Evolutionary conservation across 1,284 basidiomycete species (phyloP).

Genomic region (Cystobasidium slooffiae): DNA sequence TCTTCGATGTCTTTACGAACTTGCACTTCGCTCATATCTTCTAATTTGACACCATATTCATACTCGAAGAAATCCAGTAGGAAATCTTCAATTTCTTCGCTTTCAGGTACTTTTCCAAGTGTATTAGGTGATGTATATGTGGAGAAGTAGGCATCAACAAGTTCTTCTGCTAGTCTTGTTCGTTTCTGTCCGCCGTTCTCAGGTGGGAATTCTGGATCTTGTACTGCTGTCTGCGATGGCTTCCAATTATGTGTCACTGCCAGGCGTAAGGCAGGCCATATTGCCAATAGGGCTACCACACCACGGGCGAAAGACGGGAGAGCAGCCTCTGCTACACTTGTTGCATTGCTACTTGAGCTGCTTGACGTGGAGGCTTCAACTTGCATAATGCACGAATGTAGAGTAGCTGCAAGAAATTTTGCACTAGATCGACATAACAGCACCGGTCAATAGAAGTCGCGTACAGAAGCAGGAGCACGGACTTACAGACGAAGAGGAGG

Average conservation of each 20-base stretch:
- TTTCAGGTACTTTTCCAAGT: slow-evolving; percentile 61
- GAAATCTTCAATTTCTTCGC: slow-evolving; percentile 73
- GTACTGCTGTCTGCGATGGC: slow-evolving; percentile 1
- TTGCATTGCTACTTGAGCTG: slow-evolving; percentile 6
- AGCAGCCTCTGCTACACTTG: slow-evolving; percentile 34
- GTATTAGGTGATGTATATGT: slow-evolving; percentile 30
- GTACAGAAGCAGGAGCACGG: neutral
- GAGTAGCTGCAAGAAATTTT: slow-evolving; percentile 5
- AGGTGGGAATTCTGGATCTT: slow-evolving; percentile 62
- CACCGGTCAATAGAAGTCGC: neutral
- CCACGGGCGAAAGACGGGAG: slow-evolving; percentile 76
- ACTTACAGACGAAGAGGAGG: neutral
- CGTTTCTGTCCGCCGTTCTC: slow-evolving; percentile 68
- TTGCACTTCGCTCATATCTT: slow-evolving; percentile 74
- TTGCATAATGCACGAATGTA: slow-evolving; percentile 18
- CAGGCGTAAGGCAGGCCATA: slow-evolving; percentile 80
- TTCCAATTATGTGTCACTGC: slow-evolving; percentile 80
- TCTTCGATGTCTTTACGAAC: slow-evolving; percentile 65
- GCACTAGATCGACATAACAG: neutral
- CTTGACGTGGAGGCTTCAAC: slow-evolving; percentile 13
- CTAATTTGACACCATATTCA: slow-evolving; percentile 78
- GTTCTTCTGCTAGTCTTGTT: slow-evolving; percentile 75
- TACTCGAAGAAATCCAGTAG: slow-evolving; percentile 75
- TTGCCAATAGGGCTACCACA: slow-evolving; percentile 73
- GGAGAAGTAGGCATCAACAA: slow-evolving; percentile 81